These are phyloP conservation scores for Talaromyces sp. DNA, from an alignment of 2,329 filamentous ascomycete species.

Conservation along the genomic window DNA sequence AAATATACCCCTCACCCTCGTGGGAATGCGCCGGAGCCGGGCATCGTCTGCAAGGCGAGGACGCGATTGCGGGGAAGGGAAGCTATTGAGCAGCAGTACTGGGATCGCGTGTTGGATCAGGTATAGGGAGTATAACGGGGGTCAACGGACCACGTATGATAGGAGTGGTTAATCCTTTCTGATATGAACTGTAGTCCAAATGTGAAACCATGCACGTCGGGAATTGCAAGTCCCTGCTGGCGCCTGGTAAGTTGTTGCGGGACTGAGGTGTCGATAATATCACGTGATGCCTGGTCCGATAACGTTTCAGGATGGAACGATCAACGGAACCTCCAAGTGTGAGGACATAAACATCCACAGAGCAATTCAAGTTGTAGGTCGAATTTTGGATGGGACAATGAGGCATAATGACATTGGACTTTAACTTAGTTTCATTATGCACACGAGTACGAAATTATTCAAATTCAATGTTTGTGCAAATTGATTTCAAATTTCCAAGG, in stretches of 20 bases:
- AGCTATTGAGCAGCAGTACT: conserved; percentile 10
- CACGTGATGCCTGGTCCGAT: conserved; percentile 1
- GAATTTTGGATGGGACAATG: too few relatives aligned
- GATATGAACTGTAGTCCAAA: conserved; percentile 1
- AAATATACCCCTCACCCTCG: conserved; percentile 32
- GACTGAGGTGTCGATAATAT: neutral
- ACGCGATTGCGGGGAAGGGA: conserved; percentile 42
- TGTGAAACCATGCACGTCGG: neutral
- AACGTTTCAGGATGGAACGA: neutral
- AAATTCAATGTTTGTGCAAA: too few relatives aligned
- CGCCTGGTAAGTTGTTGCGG: neutral
- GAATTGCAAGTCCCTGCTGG: neutral
- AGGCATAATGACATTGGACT: too few relatives aligned
- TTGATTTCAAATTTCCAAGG: too few relatives aligned
- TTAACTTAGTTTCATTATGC: too few relatives aligned
- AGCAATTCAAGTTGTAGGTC: too few relatives aligned
- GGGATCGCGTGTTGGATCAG: neutral
- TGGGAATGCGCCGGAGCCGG: conserved; percentile 33
- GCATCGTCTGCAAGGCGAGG: conserved; percentile 37
- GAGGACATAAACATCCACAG: too few relatives aligned
- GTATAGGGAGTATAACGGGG: neutral
- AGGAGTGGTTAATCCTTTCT: neutral
- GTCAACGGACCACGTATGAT: neutral
- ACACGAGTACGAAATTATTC: too few relatives aligned
- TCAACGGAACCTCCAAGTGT: neutral